Base-by-base conservation (phyloP, 768 basidiomycete species). In the Sistotremastrum niveocremeum region DNA sequence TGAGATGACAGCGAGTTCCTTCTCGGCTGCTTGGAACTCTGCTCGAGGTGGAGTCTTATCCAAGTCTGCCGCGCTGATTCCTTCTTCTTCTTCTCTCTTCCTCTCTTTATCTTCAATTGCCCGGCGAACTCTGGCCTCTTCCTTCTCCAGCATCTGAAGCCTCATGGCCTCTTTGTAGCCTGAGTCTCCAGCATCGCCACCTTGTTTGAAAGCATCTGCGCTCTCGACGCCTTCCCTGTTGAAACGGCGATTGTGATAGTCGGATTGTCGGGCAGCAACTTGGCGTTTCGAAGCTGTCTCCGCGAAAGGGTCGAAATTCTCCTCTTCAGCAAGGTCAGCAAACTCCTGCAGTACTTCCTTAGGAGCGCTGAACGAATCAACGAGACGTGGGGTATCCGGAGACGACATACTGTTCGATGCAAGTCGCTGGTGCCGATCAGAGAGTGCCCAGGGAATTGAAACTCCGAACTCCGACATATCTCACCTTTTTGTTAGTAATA, bases 151-250 rank as follows among this genome's bases (percentile, higher is more conserved):
- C 59, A 80, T 77, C 49, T 84, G 72, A 54, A 93, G 57, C 58
- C 90, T 74, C 95, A 98, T 99, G 8, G 90, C 86, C 59, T 97
- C 94, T 59, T 87, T 93, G 62, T 98, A 99, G 3, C 86, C 85
- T 40, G 89, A 88, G 57, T 89, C 87, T 1, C 74, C 72, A 31
- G 78, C 76, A 52, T 69, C 69, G 0, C 79, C 83, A 45, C 83
- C 84, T 49, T 77, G 76, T 49, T 74, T 66, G 55, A 88, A 90
- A 0, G 79, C 86, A 64, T 89, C 85, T 6, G 74, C 76, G 45
- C 87, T 84, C 37, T 84, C 84, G 50, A 82, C 76, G 31, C 81
- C 83, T 49, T 81, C 76, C 42, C 95, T 81, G 56, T 75, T 77
- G 62, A 97, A 97, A 37, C 91, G 77, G 48, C 91, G 77, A 57